Evolutionary conservation across 805 yeast species (phyloP).

Genomic region (Starmerella bombicola): DNA sequence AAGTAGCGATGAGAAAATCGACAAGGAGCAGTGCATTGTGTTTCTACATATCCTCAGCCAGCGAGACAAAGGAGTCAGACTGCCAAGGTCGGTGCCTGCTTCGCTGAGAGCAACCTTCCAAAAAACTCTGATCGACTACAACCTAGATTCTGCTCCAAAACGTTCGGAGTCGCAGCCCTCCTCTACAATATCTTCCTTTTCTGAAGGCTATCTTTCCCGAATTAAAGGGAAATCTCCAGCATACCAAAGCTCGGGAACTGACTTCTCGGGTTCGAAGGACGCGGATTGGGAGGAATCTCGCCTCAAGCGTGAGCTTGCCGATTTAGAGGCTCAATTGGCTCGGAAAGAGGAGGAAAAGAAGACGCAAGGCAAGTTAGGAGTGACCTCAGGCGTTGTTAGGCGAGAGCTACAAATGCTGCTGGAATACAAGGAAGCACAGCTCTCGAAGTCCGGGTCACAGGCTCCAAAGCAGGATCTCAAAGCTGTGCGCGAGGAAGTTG

Average conservation of each 20-base stretch:
- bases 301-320: constrained; percentile 62
- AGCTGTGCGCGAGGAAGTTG: constrained; percentile 39
- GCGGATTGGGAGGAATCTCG: constrained; percentile 90
- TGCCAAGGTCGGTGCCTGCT: constrained; percentile 92
- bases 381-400: constrained; percentile 31
- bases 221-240: constrained; percentile 28
- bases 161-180: not conserved
- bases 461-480: constrained; percentile 4
- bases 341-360: constrained; percentile 22
- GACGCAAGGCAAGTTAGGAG: constrained; percentile 10
- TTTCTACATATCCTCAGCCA: constrained; percentile 85
- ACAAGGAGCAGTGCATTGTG: constrained; percentile 82
- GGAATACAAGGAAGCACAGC: constrained; percentile 57
- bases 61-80: constrained; percentile 67
- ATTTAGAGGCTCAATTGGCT: constrained; percentile 54
- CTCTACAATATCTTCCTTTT: constrained; percentile 21
- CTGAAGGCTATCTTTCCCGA: constrained; percentile 27
- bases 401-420: constrained; percentile 73
- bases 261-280: constrained; percentile 39
- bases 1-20: constrained; percentile 71
- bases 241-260: constrained; percentile 46
- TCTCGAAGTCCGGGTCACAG: constrained; percentile 24
- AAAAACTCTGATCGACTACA: constrained; percentile 64
- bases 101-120: constrained; percentile 82
- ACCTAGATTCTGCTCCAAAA: constrained; percentile 28